Base-by-base conservation (phyloP, 208 protist species). In the Trypanosoma lewisi region DNA sequence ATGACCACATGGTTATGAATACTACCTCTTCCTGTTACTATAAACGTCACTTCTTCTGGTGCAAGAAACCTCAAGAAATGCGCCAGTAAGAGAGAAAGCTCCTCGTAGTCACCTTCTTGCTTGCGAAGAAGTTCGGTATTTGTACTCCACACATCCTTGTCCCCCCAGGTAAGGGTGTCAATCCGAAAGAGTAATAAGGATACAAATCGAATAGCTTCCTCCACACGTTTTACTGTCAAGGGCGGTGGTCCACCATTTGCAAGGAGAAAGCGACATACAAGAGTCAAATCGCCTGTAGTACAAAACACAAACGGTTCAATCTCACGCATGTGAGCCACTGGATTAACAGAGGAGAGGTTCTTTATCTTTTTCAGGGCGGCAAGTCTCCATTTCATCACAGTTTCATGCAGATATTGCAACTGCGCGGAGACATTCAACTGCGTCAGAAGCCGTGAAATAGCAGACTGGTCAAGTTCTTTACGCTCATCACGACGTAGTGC, bases 131-230 rank as follows among this genome's bases (percentile, higher is more conserved):
- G 56, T 65, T 94, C 84, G 2, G 69, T 82, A 50, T 91, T 91
- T 52, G 87, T 90, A 67, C 70, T 80, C 84, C 87, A 94, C 45
- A 88, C 79, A 58, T 83, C 75, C 55, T 78, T 76, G 47, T 81
- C 78, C 2, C 73, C 75, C 69, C 79, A 85, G 8, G 73, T 78
- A 61, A 87, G 67, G 45, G 77, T 84, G 55, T 93, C 81, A 27
- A 76, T 66, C 6, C 77, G 69, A 68, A 86, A 85, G 11, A 77
- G 82, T 27, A 91, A 63, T 16, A 94, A 67, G 0, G 83, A 85
- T 9, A 94, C 82, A 60, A 85, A 89, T 54, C 82, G 87, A 56
- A 94, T 89, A 19, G 87, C 87, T 52, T 90, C 82, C 51, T 72
- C 74, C 30, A 84, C 62, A 61, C 66, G 87, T 50, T 57, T 72